These are phyloP conservation scores for Mortierella sp. DNA, from an alignment of 371 early-diverging fungal genomes.

Conservation along the genomic window DNA sequence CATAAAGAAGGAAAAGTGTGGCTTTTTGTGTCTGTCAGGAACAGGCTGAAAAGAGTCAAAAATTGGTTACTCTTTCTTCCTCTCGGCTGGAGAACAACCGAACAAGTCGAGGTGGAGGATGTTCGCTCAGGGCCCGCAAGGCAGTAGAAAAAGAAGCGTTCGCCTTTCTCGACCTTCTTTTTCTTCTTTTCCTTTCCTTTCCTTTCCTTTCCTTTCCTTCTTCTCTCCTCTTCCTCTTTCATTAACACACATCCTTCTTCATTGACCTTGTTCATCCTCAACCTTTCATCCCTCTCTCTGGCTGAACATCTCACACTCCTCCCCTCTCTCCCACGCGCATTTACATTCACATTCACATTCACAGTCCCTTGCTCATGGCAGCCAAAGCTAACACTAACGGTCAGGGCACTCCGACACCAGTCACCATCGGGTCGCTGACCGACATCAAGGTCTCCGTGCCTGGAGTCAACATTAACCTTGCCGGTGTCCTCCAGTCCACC, in stretches of 20 bases:
- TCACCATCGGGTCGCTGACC: constrained; percentile 40
- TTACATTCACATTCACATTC: background rate
- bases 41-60: background rate
- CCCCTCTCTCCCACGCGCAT: background rate
- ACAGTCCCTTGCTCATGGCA: background rate
- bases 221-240: background rate
- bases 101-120: background rate
- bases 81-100: background rate
- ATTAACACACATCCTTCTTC: background rate
- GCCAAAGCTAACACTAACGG: constrained; percentile 7
- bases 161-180: background rate
- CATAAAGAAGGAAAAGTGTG: background rate
- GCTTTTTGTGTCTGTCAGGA: background rate
- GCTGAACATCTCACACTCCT: background rate
- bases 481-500: constrained; percentile 53
- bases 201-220: background rate
- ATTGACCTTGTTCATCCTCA: background rate
- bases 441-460: constrained; percentile 35
- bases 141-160: background rate
- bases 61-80: background rate
- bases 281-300: constrained; percentile 6
- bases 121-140: background rate
- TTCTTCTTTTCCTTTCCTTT: background rate
- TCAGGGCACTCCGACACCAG: background rate
- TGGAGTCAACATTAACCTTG: constrained; percentile 30